Evolutionary conservation across 108 stramenopile species (phyloP).

Genomic region (Mediolabrus comicus): DNA sequence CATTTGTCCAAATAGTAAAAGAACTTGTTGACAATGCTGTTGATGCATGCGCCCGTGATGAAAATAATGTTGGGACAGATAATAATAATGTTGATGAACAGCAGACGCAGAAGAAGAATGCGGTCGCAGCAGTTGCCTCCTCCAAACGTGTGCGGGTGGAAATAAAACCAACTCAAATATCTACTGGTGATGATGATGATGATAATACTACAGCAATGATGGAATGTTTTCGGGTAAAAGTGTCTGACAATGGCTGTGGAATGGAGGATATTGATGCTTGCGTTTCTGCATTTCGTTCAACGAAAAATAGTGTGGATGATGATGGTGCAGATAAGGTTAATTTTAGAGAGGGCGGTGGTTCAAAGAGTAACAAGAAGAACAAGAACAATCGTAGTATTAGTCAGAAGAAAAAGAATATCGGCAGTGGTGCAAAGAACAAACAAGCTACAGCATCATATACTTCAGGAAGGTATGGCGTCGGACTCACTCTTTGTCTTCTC

Average conservation of each 20-base stretch:
- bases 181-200: background rate
- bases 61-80: constrained; percentile 3
- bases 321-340: constrained; percentile 5
- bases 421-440: background rate
- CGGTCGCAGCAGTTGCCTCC: background rate
- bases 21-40: constrained; percentile 91
- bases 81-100: constrained; percentile 7
- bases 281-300: constrained; percentile 75
- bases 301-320: constrained; percentile 37
- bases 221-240: constrained; percentile 61
- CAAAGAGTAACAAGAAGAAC: background rate
- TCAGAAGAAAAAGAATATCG: background rate
- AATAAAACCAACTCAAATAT: constrained; percentile 18
- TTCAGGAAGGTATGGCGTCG: constrained; percentile 38
- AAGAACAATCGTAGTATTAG: background rate
- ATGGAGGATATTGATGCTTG: constrained; percentile 82
- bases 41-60: constrained; percentile 62
- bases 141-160: constrained; percentile 49
- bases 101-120: background rate
- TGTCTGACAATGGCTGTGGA: constrained; percentile 83
- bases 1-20: constrained; percentile 86
- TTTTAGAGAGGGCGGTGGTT: background rate
- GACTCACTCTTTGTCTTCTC: constrained; percentile 67
- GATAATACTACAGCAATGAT: constrained; percentile 13
- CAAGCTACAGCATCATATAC: constrained; percentile 12